Conservation (phyloP, 768 basidiomycete genomes). For the Tylopilus intermedius region DNA sequence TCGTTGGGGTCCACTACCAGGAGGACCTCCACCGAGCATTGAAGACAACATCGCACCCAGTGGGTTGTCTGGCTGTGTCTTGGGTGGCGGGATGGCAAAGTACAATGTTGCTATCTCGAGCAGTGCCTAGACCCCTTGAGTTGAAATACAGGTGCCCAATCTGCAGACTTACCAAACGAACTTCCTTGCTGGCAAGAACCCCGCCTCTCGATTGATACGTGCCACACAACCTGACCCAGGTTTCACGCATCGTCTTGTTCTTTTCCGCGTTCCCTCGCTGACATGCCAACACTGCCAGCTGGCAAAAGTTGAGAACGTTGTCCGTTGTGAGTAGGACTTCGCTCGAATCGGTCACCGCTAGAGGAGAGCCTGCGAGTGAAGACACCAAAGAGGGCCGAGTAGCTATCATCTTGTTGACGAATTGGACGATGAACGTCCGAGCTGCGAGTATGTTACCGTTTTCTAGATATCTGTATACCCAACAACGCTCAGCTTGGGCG, state of each 20-base stretch:
- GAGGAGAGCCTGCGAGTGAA: constrained; percentile 37
- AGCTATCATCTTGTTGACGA: constrained; percentile 57
- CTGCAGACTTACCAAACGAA: constrained; percentile 52
- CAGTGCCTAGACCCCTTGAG: constrained; percentile 43
- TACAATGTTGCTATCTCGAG: constrained; percentile 68
- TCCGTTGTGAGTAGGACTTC: constrained; percentile 77
- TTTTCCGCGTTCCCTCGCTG: constrained; percentile 81
- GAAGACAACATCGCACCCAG: constrained; percentile 86
- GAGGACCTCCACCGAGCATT: constrained; percentile 70
- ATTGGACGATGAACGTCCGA: constrained; percentile 84
- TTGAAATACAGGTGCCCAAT: background rate
- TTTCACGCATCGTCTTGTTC: constrained; percentile 70
- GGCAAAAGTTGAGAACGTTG: constrained; percentile 78
- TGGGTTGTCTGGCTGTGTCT: constrained; percentile 68
- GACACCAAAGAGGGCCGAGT: constrained; percentile 40
- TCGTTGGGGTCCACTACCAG: constrained; percentile 26
- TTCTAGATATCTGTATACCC: constrained; percentile 55
- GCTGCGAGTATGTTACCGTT: constrained; percentile 92
- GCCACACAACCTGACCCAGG: constrained; percentile 80
- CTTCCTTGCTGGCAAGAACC: constrained; percentile 52
- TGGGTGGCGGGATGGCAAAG: constrained; percentile 83
- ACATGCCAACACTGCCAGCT: constrained; percentile 83
- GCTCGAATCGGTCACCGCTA: constrained; percentile 42
- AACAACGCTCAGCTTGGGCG: constrained; percentile 3
- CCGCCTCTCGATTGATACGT: constrained; percentile 77